phyloP scores from a whole-genome alignment of 2,329 filamentous ascomycete species.

The Talaromyces amestolkiae region DNA sequence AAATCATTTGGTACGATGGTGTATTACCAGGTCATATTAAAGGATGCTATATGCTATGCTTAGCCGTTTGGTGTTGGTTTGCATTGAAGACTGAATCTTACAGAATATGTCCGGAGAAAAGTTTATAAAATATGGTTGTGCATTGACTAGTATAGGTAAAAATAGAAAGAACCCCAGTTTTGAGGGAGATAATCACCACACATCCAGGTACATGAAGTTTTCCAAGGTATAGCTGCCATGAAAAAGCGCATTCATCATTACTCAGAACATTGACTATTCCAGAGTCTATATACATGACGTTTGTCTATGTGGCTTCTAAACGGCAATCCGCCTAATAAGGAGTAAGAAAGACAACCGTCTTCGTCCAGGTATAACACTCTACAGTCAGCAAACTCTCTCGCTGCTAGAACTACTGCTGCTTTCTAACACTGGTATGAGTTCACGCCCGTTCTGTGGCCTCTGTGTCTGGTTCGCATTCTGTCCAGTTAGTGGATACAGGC shows the following conservation, averaged over 20 bases:
- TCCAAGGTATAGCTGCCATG: too few species aligned
- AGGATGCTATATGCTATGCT: not conserved
- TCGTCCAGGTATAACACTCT: slow-evolving; percentile 44
- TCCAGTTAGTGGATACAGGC: slow-evolving; percentile 76
- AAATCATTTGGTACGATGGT: not conserved
- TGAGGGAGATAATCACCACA: not conserved
- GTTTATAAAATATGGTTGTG: not conserved
- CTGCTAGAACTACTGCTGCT: slow-evolving; percentile 60
- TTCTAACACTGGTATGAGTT: slow-evolving; percentile 72
- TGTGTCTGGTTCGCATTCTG: slow-evolving; percentile 56
- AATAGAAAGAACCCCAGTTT: not conserved
- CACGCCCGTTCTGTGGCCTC: slow-evolving; percentile 74
- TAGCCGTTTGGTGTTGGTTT: not conserved
- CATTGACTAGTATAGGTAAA: not conserved
- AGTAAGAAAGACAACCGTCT: too few species aligned
- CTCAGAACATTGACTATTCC: too few species aligned
- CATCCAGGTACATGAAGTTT: not conserved
- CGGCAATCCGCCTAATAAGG: too few species aligned
- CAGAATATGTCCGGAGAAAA: not conserved
- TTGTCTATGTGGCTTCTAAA: too few species aligned
- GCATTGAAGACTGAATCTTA: not conserved
- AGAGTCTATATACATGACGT: too few species aligned
- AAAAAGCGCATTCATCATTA: too few species aligned
- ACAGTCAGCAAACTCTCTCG: slow-evolving; percentile 58
- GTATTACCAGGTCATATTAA: not conserved